Base-by-base conservation (phyloP, 2,329 filamentous ascomycete genomes). In the Microsporum ferrugineum region DNA sequence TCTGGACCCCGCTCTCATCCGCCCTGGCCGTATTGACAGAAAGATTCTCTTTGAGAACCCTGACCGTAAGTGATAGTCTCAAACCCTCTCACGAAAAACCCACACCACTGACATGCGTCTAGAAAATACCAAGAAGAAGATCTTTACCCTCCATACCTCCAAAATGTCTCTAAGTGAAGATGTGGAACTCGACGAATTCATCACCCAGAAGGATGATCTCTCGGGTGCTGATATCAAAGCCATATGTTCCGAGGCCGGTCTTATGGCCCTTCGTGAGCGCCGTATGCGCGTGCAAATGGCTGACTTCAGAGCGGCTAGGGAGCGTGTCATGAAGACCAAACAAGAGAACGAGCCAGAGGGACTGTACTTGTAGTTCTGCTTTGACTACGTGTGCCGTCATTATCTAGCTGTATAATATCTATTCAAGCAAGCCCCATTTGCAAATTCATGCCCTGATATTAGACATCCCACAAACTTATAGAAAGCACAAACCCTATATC, bases 221-320 rank as follows among this genome's bases (percentile, higher is more conserved):
- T 95, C 89, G 3, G 94, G 94, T 75, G 94, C 94, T 39, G 94
- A 99, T 76, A 97, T 99, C 81, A 95, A 97, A 78, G 94, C 94
- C 56, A 99, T 99, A 70, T 99, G 94, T 78, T 96, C 91, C 34
- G 94, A 99, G 74, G 92, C 94, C 49, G 94, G 94, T 75, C 79
- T 99, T 72, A 85, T 97, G 84, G 94, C 94, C 23, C 80, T 99
- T 65, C 85, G 94, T 68, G 94, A 99, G 79, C 84, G 94, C 66
- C 86, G 94, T 71, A 99, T 99, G 94, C 86, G 92, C 61, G 94
- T 99, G 62, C 92, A 97, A 77, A 99, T 99, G 94, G 89, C 91
- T 5, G 94, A 99, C 76, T 99, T 99, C 82, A 82, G 94, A 61
- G 82, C 90, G 61, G 94, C 94, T 29, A 84, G 92, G 69, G 94